These are phyloP conservation scores for Phytophthora sansomeana DNA, from an alignment of 352 stramenopile genomes.

Conservation along the genomic window DNA sequence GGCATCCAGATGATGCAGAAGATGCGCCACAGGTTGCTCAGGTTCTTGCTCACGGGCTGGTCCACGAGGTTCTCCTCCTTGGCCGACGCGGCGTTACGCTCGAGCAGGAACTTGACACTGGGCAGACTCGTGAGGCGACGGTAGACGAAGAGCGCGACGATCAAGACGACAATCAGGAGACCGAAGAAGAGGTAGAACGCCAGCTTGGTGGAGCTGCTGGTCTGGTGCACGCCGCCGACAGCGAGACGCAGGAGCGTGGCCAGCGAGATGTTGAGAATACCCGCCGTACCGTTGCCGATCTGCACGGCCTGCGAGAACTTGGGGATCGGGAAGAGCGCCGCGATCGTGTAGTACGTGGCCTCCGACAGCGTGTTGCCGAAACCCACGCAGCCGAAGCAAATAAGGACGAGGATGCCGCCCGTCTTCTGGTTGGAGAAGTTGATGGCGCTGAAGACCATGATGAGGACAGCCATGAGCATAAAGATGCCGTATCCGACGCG, in stretches of 20 bases:
- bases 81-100: constrained; percentile 50
- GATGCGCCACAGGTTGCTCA: constrained; percentile 57
- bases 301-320: constrained; percentile 77
- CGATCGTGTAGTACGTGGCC: constrained; percentile 67
- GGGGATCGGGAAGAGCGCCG: constrained; percentile 64
- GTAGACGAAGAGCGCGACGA: constrained; percentile 58
- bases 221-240: constrained; percentile 53
- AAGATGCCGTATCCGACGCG: constrained; percentile 63
- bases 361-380: constrained; percentile 68
- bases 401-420: constrained; percentile 58
- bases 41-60: constrained; percentile 33
- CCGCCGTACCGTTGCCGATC: constrained; percentile 60
- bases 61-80: constrained; percentile 33
- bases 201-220: constrained; percentile 37
- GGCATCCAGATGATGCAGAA: constrained; percentile 65
- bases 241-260: constrained; percentile 56
- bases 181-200: constrained; percentile 73
- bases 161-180: constrained; percentile 57
- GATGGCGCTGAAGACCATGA: constrained; percentile 72
- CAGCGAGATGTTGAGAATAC: constrained; percentile 63
- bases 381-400: constrained; percentile 60
- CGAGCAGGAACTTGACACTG: constrained; percentile 61
- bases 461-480: constrained; percentile 58
- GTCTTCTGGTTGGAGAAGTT: constrained; percentile 56
- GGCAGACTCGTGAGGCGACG: constrained; percentile 38